A percentile compares a stretch with the other conserved stretches of the same genome.
These are phyloP conservation scores for Pisolithus microcarpus DNA, from an alignment of 768 basidiomycete species.

Conservation along the genomic window DNA sequence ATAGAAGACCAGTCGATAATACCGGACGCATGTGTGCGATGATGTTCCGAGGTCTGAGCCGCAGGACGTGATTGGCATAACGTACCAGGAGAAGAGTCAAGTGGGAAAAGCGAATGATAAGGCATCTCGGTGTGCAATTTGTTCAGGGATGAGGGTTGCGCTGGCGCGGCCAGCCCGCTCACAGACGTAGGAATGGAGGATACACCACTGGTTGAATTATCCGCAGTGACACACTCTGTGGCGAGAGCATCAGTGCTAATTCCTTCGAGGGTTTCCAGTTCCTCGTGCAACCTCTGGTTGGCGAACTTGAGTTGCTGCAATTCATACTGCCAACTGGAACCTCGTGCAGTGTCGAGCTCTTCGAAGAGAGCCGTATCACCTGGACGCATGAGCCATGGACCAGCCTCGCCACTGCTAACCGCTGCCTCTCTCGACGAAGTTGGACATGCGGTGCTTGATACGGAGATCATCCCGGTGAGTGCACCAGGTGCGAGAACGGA, in stretches of 20 bases:
- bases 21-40: neutral
- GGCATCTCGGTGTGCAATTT: neutral
- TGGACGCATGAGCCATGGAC: conserved; percentile 10
- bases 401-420: neutral
- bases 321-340: conserved; percentile 91
- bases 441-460: neutral
- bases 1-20: conserved; percentile 24
- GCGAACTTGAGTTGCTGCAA: conserved; percentile 73
- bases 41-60: neutral
- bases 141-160: neutral
- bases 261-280: conserved; percentile 39
- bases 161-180: neutral
- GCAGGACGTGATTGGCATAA: neutral
- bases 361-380: conserved; percentile 50
- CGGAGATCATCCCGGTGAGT: neutral
- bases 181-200: neutral
- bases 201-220: neutral
- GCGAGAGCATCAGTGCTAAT: neutral
- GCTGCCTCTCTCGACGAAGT: neutral
- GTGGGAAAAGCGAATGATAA: neutral
- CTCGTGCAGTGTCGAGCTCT: conserved; percentile 59
- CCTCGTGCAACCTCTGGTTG: conserved; percentile 59
- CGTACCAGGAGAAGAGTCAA: conserved; percentile 1
- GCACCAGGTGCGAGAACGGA: conserved; percentile 12
- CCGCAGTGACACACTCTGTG: neutral